Conservation (phyloP, 768 basidiomycete species). For the Auriscalpium orientale region DNA sequence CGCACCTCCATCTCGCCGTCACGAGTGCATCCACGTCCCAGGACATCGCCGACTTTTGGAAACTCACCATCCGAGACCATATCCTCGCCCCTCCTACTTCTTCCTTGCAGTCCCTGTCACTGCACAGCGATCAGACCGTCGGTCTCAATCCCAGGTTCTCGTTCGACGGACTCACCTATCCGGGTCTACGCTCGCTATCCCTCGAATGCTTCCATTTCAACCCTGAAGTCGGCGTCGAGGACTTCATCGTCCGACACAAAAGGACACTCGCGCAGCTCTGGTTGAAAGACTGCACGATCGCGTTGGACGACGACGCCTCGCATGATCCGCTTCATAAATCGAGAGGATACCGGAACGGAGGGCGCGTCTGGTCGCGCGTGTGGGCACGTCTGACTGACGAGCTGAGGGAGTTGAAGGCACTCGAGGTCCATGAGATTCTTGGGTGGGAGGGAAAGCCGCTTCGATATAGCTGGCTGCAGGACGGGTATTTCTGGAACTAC, state of each 20-base stretch:
- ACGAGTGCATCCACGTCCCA: background rate
- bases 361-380: background rate
- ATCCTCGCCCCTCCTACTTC: background rate
- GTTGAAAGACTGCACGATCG: background rate
- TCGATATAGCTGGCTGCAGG: background rate
- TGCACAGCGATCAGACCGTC: background rate
- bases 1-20: background rate
- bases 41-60: background rate
- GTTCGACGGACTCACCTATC: background rate
- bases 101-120: background rate
- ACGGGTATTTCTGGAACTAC: background rate
- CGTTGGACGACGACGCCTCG: background rate
- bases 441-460: background rate
- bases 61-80: background rate
- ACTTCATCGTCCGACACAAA: conserved; percentile 1
- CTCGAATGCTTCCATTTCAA: background rate
- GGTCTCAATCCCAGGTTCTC: background rate
- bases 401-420: background rate
- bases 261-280: background rate
- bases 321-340: background rate
- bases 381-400: background rate
- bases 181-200: background rate
- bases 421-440: background rate
- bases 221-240: background rate
- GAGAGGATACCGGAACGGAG: background rate